Percentiles rank a stretch among this genome's conserved stretches.
phyloP scores from a whole-genome alignment of 2,329 filamentous ascomycete species.

The Plectosphaerella plurivora region DNA sequence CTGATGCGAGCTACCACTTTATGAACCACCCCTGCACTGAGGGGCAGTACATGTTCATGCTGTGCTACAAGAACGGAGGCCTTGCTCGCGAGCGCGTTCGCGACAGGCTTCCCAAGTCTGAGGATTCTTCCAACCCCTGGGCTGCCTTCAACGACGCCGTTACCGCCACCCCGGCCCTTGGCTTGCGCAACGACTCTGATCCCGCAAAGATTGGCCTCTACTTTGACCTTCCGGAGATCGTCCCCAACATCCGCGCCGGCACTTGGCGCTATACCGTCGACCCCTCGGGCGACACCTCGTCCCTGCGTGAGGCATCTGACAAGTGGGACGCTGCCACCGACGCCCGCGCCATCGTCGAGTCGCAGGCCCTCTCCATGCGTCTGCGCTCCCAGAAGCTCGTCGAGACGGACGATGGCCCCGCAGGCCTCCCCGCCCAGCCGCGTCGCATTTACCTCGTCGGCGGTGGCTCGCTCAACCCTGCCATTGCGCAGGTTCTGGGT shows the following conservation, averaged over 20 bases:
- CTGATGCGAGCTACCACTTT: slow-evolving; percentile 90
- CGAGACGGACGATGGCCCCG: slow-evolving; percentile 26
- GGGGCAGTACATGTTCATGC: slow-evolving; percentile 98
- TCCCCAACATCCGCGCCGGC: slow-evolving; percentile 81
- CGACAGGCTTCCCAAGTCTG: slow-evolving; percentile 64
- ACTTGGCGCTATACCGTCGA: slow-evolving; percentile 76
- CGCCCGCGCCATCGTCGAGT: slow-evolving; percentile 84
- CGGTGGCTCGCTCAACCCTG: slow-evolving; percentile 83
- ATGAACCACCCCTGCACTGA: slow-evolving; percentile 94
- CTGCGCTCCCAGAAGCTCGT: slow-evolving; percentile 79
- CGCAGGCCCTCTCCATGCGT: slow-evolving; percentile 87
- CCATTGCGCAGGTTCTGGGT: slow-evolving; percentile 79
- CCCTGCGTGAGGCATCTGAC: slow-evolving; percentile 28
- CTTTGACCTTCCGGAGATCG: slow-evolving; percentile 92
- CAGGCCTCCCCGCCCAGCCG: slow-evolving; percentile 70
- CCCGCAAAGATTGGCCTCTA: slow-evolving; percentile 86
- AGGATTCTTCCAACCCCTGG: slow-evolving; percentile 16
- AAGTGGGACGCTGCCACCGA: slow-evolving; percentile 61
- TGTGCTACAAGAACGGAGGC: slow-evolving; percentile 98
- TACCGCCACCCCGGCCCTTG: slow-evolving; percentile 64
- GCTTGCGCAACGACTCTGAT: slow-evolving; percentile 47
- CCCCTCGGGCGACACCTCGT: slow-evolving; percentile 46
- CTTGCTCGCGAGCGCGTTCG: slow-evolving; percentile 87
- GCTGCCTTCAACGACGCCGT: slow-evolving; percentile 68
- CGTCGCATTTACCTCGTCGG: slow-evolving; percentile 91